Evolutionary conservation across 2,329 filamentous ascomycete genomes (phyloP).

Genomic region (Orbilia brochopaga): DNA sequence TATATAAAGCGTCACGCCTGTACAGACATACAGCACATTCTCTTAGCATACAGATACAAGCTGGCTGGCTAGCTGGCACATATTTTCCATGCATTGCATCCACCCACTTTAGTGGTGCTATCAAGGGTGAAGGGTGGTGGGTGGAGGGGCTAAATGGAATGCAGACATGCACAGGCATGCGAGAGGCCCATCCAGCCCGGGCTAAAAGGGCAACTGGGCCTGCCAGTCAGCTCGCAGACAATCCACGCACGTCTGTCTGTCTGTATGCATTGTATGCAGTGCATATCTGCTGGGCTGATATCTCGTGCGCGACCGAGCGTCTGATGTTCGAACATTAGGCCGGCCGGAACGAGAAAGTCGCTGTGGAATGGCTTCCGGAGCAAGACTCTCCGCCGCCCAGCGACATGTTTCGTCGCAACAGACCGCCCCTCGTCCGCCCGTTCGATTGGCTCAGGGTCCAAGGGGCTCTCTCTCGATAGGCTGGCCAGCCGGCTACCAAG

Average conservation of each 20-base stretch:
- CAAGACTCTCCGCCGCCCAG: conserved; percentile 29
- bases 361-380: conserved; percentile 36
- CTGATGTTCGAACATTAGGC: neutral
- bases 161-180: neutral
- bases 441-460: conserved; percentile 36
- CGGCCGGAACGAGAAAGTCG: no score
- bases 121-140: no score
- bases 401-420: conserved; percentile 33
- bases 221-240: neutral
- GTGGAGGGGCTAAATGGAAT: conserved; percentile 2
- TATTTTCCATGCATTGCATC: neutral
- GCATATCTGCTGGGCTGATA: no score
- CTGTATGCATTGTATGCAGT: neutral
- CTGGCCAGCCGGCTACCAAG: no score
- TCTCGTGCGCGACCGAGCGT: neutral
- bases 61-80: no score
- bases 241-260: neutral
- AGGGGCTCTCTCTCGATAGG: neutral
- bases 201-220: neutral
- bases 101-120: neutral
- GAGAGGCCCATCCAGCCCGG: neutral
- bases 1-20: no score
- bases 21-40: no score
- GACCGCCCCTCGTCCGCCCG: neutral
- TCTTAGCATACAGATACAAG: no score